Conservation (phyloP, 768 basidiomycete genomes). For the Trametes sanguinea region DNA sequence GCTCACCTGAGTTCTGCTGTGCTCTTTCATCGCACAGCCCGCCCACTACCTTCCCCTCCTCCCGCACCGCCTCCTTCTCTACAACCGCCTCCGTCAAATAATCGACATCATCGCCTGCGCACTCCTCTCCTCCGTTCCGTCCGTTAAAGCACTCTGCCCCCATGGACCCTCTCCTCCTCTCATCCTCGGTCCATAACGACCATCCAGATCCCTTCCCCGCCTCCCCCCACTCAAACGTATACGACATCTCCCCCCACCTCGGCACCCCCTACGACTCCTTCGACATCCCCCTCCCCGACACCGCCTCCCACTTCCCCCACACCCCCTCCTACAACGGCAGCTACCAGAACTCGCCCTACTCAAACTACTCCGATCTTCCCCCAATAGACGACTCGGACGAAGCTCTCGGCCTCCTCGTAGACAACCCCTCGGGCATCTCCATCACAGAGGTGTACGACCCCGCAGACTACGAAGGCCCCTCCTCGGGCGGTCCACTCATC, state of each 20-base stretch:
- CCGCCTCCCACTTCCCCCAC: constrained; percentile 45
- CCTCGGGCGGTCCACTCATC: constrained; percentile 52
- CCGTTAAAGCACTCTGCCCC: constrained; percentile 17
- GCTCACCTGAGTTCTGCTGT: constrained; percentile 8
- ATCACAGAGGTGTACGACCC: constrained; percentile 66
- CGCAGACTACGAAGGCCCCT: constrained; percentile 66
- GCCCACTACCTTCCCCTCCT: constrained; percentile 1
- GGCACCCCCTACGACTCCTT: constrained; percentile 42
- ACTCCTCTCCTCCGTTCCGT: constrained; percentile 8
- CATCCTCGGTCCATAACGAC: constrained; percentile 19
- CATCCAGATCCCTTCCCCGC: constrained; percentile 16
- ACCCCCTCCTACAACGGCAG: constrained; percentile 65
- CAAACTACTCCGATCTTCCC: constrained; percentile 64
- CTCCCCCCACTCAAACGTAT: constrained; percentile 21
- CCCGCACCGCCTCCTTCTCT: constrained; percentile 17
- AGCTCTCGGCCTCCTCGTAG: constrained; percentile 50
- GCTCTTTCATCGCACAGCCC: constrained; percentile 17
- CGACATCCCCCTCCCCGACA: constrained; percentile 39
- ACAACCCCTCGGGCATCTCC: constrained; percentile 41
- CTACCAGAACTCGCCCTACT: constrained; percentile 72
- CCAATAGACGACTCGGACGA: constrained; percentile 33
- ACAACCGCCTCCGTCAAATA: constrained; percentile 26
- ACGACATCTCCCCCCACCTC: constrained; percentile 30
- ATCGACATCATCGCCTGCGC: constrained; percentile 27
- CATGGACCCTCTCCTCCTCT: constrained; percentile 28